Evolutionary conservation across 768 basidiomycete species (phyloP).

Genomic region (Leccinum subtestaceum): DNA sequence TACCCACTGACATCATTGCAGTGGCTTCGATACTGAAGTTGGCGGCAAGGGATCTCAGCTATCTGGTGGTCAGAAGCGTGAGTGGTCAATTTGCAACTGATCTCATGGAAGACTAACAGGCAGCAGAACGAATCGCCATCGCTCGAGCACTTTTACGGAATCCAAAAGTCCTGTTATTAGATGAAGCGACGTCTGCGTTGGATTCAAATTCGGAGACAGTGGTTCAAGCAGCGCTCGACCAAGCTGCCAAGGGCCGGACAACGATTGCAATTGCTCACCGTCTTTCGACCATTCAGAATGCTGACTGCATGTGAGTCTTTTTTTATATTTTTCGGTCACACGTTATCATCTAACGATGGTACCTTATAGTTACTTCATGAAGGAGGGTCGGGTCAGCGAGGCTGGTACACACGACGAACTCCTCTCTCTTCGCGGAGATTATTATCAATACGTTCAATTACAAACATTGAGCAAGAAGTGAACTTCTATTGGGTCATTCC

Average conservation of each 20-base stretch:
- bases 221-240: slow-evolving; percentile 91
- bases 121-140: slow-evolving; percentile 68
- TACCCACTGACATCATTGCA: slow-evolving; percentile 26
- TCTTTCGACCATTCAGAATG: slow-evolving; percentile 89
- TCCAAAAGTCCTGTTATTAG: slow-evolving; percentile 82
- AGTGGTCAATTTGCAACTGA: slow-evolving; percentile 18
- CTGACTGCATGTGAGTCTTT: slow-evolving; percentile 75
- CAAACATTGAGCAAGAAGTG: slow-evolving; percentile 60
- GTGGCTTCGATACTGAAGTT: slow-evolving; percentile 89
- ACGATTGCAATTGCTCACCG: slow-evolving; percentile 96
- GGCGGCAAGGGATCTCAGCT: slow-evolving; percentile 89
- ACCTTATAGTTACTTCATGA: slow-evolving; percentile 73
- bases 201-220: slow-evolving; percentile 92
- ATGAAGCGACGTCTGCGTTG: slow-evolving; percentile 89
- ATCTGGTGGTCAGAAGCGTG: slow-evolving; percentile 86
- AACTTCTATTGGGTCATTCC: neutral
- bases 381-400: slow-evolving; percentile 83
- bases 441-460: slow-evolving; percentile 87
- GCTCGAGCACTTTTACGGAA: slow-evolving; percentile 90
- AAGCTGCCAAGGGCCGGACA: slow-evolving; percentile 88
- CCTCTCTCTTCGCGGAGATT: slow-evolving; percentile 58
- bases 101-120: neutral
- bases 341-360: neutral
- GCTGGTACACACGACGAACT: slow-evolving; percentile 87
- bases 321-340: neutral